Evolutionary conservation across 1,284 basidiomycete genomes (phyloP), one percentile per base, ranked within the genome.

Genomic region (Ustilago sp.): DNA sequence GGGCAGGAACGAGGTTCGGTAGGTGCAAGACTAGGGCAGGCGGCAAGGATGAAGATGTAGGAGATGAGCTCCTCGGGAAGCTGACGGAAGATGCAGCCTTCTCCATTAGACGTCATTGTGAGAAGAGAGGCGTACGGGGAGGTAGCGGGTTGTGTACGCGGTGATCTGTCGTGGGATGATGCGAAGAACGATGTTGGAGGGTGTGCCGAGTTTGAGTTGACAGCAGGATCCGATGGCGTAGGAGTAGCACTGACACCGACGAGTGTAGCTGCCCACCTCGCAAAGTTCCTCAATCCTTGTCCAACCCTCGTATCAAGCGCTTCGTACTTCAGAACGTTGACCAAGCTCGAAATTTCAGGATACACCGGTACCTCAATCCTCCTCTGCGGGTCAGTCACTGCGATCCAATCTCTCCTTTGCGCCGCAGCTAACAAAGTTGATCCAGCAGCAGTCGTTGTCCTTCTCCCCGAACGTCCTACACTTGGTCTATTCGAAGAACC

Each of bases 381-480:
- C n/a, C 60, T 43, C 4, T 41, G 47, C 8, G 75, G 70, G 51
- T 77, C 70, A 9, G 75, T 74, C 13, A 77, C 67, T 4, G 75
- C 75, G 34, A 77, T 70, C 75, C 75, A 77, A 50, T 77, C 73
- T n/a, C 67, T 63, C 23, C 73, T 67, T 53, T 72, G 64, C 12
- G 41, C 64, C 9, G 59, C 59, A 8, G 56, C 52, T 32, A 57
- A 19, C 17, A 59, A 15, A 5, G 11, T 63, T n/a, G 31, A 12
- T 15, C 54, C 36, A 5, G 17, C 34, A 11, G 38, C 17, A 1
- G 28, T 23, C 2, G 19, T 17, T 19, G 15, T 52, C 5, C 35
- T 32, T 0, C 13, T 13, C 41, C n/a, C 13, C 9, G 9, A 6
- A 12, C 11, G 31, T 39, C 45, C 48, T 13, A 39, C 28, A 39